Base-by-base conservation (phyloP, 345 rosid genomes). In the Dipteronia sinensis region DNA sequence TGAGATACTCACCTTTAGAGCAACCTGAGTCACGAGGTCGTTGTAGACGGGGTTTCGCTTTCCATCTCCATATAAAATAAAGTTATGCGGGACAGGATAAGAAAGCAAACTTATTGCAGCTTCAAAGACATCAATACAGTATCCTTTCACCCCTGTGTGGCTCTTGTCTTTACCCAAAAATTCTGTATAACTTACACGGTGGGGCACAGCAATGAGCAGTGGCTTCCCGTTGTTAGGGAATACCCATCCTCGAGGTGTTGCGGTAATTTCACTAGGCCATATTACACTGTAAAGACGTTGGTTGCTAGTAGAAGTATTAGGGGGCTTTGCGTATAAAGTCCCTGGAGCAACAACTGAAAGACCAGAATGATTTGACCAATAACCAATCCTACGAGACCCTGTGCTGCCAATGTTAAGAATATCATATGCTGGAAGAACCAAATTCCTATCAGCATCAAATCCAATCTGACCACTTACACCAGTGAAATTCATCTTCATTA, bases 91-190 rank as follows among this genome's bases (percentile, higher is more conserved):
- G 67, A 93, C 98, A 10, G 97, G 88, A 88, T 96, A 93, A 8
- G 95, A 91, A 72, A 96, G 91, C 90, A 96, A 87, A 69, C 77
- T 86, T 67, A 96, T 62, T 7, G 98, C 99, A 47, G 95, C 92
- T 85, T 96, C 99, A 78, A 96, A 96, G 65, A 96, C 88, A 81
- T 96, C 99, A 11, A 96, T 91, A 77, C 97, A 90, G 78, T 78
- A 93, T 80, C 99, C 99, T 83, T 72, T 85, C 78, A 89, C 95
- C 66, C 99, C 95, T 4, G 82, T 94, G 2, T 97, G 89, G 65
- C 80, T 77, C 12, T 76, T 83, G 71, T 93, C 99, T 82, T 82
- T 87, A 7, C 84, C 71, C 65, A 79, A 90, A 81, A 85, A 89
- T 77, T 92, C 86, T 75, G 79, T 78, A 75, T 82, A 95, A 84